Evolutionary conservation across 805 yeast genomes (phyloP).

Genomic region (Teunomyces aglyptinius): DNA sequence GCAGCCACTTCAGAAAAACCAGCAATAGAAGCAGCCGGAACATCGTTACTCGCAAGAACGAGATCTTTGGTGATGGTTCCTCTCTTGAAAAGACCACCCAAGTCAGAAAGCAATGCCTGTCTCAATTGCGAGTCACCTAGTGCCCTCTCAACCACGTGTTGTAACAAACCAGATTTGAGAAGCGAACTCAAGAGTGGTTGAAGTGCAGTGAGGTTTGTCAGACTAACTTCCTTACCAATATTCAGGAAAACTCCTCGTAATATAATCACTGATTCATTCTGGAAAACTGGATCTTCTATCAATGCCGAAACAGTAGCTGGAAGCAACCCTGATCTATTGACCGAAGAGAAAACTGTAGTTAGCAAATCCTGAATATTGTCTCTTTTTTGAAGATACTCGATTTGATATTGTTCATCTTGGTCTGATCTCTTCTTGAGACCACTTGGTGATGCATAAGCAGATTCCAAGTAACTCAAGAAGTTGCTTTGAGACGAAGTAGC

Average conservation of each 20-base stretch:
- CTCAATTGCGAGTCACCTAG: conserved; percentile 19
- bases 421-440: conserved; percentile 7
- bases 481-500: not conserved
- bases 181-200: conserved; percentile 20
- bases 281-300: conserved; percentile 23
- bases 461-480: conserved; percentile 12
- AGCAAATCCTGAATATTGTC: conserved; percentile 31
- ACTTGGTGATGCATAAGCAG: conserved; percentile 6
- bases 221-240: conserved; percentile 14
- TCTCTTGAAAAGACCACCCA: conserved; percentile 18
- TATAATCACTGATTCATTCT: conserved; percentile 20
- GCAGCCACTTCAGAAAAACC: not conserved
- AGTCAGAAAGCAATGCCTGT: conserved; percentile 20
- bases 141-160: conserved; percentile 21
- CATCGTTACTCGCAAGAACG: not conserved
- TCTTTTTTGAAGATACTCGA: conserved; percentile 15
- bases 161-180: conserved; percentile 23
- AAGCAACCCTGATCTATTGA: conserved; percentile 27
- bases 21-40: not conserved
- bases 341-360: conserved; percentile 25
- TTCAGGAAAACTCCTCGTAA: conserved; percentile 22
- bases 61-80: conserved; percentile 12
- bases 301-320: conserved; percentile 22
- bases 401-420: not conserved
- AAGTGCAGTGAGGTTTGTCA: conserved; percentile 17